Percentiles rank a stretch among this genome's conserved stretches.
phyloP scores from a whole-genome alignment of 1,139 yeast species.

The Kazachstania sp. region DNA sequence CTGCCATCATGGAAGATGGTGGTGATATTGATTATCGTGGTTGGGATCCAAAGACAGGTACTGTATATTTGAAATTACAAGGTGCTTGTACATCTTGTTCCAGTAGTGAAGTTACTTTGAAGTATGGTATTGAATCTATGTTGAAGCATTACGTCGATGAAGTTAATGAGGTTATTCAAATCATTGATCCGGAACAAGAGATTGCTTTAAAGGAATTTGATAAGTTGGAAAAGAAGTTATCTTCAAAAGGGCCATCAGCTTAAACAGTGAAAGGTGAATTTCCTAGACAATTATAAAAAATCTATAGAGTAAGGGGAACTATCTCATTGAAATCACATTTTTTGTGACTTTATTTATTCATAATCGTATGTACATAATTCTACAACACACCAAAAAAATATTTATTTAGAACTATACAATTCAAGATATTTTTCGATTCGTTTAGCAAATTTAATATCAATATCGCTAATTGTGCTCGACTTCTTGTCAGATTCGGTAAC shows the following conservation, averaged over 20 bases:
- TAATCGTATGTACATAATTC: not conserved
- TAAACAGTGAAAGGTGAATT: not conserved
- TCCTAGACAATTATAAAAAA: not conserved
- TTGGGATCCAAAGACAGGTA: conserved; percentile 55
- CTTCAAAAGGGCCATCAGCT: conserved; percentile 7
- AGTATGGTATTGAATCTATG: conserved; percentile 77
- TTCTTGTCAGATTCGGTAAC: not conserved
- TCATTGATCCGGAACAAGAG: conserved; percentile 39
- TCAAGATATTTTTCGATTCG: conserved; percentile 38
- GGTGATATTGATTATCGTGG: conserved; percentile 72
- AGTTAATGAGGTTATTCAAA: conserved; percentile 58
- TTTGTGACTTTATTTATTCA: not conserved
- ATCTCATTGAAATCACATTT: not conserved
- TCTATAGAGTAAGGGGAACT: too few species aligned
- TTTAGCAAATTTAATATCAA: conserved; percentile 55
- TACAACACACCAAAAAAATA: not conserved
- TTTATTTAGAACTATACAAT: conserved; percentile 2
- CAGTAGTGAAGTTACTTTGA: conserved; percentile 64
- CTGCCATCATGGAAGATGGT: conserved; percentile 85
- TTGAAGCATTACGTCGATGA: conserved; percentile 73
- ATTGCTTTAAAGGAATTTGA: conserved; percentile 31
- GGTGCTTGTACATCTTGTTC: conserved; percentile 82
- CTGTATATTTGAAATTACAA: conserved; percentile 54
- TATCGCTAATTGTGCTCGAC: conserved; percentile 18
- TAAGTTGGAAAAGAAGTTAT: conserved; percentile 27